These are phyloP conservation scores for Lentinula detonsa DNA, from an alignment of 768 basidiomycete genomes.

Conservation along the genomic window DNA sequence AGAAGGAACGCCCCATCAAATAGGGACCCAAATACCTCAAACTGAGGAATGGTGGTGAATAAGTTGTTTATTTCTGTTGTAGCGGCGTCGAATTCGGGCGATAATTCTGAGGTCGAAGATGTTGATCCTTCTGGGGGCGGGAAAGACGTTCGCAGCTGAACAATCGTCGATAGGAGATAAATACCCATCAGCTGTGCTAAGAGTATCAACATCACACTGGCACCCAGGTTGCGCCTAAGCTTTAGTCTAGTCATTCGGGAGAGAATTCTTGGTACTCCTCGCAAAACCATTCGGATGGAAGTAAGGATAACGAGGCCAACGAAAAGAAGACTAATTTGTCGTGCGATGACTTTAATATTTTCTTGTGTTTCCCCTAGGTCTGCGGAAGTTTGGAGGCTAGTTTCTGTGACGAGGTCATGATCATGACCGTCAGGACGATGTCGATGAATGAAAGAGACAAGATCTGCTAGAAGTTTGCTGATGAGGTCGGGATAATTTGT, in stretches of 20 bases:
- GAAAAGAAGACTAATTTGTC: slow-evolving; percentile 56
- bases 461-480: slow-evolving; percentile 6
- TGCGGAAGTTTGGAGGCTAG: slow-evolving; percentile 15
- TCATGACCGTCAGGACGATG: slow-evolving; percentile 12
- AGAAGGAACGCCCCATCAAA: slow-evolving; percentile 72
- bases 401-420: slow-evolving; percentile 20
- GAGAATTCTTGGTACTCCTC: slow-evolving; percentile 59
- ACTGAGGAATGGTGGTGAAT: slow-evolving; percentile 68
- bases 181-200: slow-evolving; percentile 85
- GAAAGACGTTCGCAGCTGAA: slow-evolving; percentile 78
- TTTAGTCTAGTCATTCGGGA: slow-evolving; percentile 47
- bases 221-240: slow-evolving; percentile 50
- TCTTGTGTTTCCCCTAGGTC: slow-evolving; percentile 19
- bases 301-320: slow-evolving; percentile 74
- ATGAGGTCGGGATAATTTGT: slow-evolving; percentile 37
- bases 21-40: slow-evolving; percentile 64
- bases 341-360: slow-evolving; percentile 33
- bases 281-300: slow-evolving; percentile 64
- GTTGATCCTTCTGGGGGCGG: slow-evolving; percentile 40
- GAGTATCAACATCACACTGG: slow-evolving; percentile 69
- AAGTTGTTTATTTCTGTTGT: slow-evolving; percentile 33
- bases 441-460: neutral
- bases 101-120: neutral
- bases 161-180: slow-evolving; percentile 76
- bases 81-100: neutral